Conservation (phyloP, 2,329 filamentous ascomycete genomes). For the Nigrospora sphaerica region DNA sequence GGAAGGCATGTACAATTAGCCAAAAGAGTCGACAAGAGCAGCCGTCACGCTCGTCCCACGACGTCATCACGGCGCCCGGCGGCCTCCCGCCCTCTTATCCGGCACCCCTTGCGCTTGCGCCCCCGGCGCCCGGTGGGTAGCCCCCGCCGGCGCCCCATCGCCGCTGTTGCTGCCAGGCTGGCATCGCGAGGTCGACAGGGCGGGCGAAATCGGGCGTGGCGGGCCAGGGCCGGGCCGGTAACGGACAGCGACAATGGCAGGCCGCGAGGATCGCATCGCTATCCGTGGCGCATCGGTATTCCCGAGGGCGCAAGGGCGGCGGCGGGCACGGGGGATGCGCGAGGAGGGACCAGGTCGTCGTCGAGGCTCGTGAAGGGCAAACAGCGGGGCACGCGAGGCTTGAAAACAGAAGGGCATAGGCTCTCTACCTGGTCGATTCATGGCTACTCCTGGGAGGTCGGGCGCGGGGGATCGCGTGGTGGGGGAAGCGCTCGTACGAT, state of each 20-base stretch:
- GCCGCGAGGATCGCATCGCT: conserved; percentile 1
- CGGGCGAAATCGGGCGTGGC: too few species aligned
- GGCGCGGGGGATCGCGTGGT: neutral
- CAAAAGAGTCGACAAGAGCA: neutral
- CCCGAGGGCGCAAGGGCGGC: conserved; percentile 5
- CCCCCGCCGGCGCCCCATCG: too few species aligned
- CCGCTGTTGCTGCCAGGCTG: too few species aligned
- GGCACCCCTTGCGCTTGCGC: too few species aligned
- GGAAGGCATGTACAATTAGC: neutral
- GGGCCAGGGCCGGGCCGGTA: too few species aligned
- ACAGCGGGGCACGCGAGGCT: conserved; percentile 20
- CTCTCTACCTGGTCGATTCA: conserved; percentile 54
- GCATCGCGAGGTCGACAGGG: too few species aligned
- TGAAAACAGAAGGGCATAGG: conserved; percentile 14
- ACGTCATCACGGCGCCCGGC: too few species aligned
- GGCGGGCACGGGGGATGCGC: conserved; percentile 8
- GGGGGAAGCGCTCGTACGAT: too few species aligned
- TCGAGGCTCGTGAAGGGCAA: conserved; percentile 14
- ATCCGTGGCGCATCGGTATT: conserved; percentile 2
- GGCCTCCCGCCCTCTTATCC: too few species aligned
- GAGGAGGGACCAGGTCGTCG: conserved; percentile 11
- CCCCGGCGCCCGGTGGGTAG: too few species aligned
- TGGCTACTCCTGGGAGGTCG: conserved; percentile 24
- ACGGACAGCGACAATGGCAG: neutral
- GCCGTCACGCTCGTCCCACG: too few species aligned